These are phyloP conservation scores for Globisporangium spiculum DNA, from an alignment of 352 stramenopile species.

Conservation along the genomic window DNA sequence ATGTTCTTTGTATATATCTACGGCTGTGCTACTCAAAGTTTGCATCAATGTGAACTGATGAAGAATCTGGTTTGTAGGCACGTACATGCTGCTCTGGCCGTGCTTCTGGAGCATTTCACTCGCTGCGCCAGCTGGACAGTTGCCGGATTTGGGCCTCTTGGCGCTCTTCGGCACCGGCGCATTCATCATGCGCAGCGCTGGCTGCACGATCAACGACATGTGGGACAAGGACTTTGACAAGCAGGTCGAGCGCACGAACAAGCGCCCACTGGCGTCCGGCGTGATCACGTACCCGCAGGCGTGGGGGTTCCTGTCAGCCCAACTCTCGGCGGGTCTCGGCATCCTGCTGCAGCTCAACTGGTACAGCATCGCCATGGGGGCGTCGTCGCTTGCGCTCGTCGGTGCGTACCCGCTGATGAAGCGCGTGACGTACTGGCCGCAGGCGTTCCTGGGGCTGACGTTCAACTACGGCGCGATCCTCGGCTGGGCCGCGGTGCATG, in stretches of 20 bases:
- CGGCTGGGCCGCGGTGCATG: slow-evolving; percentile 89
- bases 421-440: slow-evolving; percentile 96
- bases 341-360: slow-evolving; percentile 95
- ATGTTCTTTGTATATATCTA: no score
- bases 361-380: slow-evolving; percentile 93
- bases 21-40: background rate
- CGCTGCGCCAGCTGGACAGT: slow-evolving; percentile 71
- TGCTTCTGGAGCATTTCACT: slow-evolving; percentile 97
- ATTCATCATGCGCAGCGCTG: slow-evolving; percentile 96
- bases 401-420: slow-evolving; percentile 97
- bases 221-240: slow-evolving; percentile 98
- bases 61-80: slow-evolving; percentile 40
- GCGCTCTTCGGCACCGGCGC: slow-evolving; percentile 86
- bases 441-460: slow-evolving; percentile 96
- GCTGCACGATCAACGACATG: slow-evolving; percentile 99
- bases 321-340: slow-evolving; percentile 90
- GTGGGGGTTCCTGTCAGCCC: slow-evolving; percentile 90
- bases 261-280: slow-evolving; percentile 92
- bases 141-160: slow-evolving; percentile 84
- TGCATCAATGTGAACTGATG: background rate
- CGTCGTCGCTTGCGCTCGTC: slow-evolving; percentile 93
- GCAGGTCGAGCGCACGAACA: slow-evolving; percentile 93
- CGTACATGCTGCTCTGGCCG: slow-evolving; percentile 96
- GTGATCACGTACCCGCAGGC: slow-evolving; percentile 90
- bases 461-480: slow-evolving; percentile 99